Evolutionary conservation across 2,329 filamentous ascomycete species (phyloP), one percentile per base, ranked within the genome.

Genomic region (Monilinia aucupariae): DNA sequence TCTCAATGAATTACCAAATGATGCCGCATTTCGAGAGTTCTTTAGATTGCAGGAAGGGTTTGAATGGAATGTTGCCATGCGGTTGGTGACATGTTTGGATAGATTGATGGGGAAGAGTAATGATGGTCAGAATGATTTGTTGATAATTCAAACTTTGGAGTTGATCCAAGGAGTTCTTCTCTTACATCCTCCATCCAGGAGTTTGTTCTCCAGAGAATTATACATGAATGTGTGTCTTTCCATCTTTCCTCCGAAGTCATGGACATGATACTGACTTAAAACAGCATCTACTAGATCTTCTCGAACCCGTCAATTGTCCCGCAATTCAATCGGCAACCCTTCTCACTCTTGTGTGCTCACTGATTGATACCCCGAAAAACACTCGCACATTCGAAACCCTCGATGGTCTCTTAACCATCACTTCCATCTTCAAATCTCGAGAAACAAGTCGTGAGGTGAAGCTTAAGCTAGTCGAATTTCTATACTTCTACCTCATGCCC

Each of bases 401-500:
- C 68, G 93, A 97, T 74, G 94, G 94, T 62, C 84, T 99, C 6
- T 84, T 96, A 48, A 94, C 92, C 1, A 86, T 97, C 52, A 96
- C 93, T 2, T 93, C 90, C 12, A 83, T 97, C 56, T 97, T 97
- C 84, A 96, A 96, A 76, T 90, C 89, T 67, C 87, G 91, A 65
- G 85, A 87, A 68, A 97, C 93, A 4, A 86, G 86, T 30, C 86
- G 91, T 66, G 90, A 93, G 71, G 92, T 97, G 68, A 97, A 96
- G 79, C 84, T 96, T 73, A 94, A 96, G 76, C 85, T 96, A n/a
- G 88, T 97, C 69, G 94, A 97, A 76, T 97, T 97, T 74, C 79
- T 99, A 59, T 97, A 97, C 80, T 97, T 97, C 77, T 99, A 97
- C 76, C 87, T 99, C 70, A 96, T 97, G 88, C 92, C 93, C 58